Evolutionary conservation across 106 monocot genomes (phyloP).

Genomic region (Acorus calamus): DNA sequence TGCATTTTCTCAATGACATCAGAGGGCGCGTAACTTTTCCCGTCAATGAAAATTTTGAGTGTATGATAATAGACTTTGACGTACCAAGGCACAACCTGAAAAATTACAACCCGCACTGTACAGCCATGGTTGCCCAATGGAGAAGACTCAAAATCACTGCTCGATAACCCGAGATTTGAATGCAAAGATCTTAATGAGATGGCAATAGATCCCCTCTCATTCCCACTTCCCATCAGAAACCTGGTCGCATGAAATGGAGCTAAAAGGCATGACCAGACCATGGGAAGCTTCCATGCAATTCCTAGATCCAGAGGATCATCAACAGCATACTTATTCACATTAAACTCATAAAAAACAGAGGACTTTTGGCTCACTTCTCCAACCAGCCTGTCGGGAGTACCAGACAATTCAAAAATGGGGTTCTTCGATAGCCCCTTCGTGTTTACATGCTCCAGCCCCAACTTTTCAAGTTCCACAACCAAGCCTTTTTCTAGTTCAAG

Average conservation of each 20-base stretch:
- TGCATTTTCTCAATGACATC: conserved; percentile 67
- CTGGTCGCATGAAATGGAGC: conserved; percentile 63
- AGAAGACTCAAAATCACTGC: neutral
- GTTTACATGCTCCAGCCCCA: conserved; percentile 16
- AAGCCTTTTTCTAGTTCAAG: conserved; percentile 65
- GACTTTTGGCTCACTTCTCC: conserved; percentile 21
- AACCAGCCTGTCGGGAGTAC: conserved; percentile 34
- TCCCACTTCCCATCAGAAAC: conserved; percentile 94
- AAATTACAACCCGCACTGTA: conserved; percentile 43
- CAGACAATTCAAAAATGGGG: conserved; percentile 40
- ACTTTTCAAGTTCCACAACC: conserved; percentile 34
- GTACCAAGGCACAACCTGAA: conserved; percentile 98
- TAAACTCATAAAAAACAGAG: conserved; percentile 49
- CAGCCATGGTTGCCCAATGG: conserved; percentile 16
- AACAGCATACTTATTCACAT: conserved; percentile 26
- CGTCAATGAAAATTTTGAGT: conserved; percentile 62
- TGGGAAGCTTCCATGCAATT: conserved; percentile 69
- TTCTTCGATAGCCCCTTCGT: conserved; percentile 11
- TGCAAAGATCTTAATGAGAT: conserved; percentile 51
- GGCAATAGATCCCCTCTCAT: conserved; percentile 95
- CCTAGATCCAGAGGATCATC: conserved; percentile 58
- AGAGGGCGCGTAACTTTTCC: conserved; percentile 30
- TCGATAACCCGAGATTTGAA: conserved; percentile 12
- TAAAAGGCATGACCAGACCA: conserved; percentile 40
- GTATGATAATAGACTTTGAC: conserved; percentile 96